phyloP scores from a whole-genome alignment of 83 land plant genomes.

The Diphasiastrum complanatum region DNA sequence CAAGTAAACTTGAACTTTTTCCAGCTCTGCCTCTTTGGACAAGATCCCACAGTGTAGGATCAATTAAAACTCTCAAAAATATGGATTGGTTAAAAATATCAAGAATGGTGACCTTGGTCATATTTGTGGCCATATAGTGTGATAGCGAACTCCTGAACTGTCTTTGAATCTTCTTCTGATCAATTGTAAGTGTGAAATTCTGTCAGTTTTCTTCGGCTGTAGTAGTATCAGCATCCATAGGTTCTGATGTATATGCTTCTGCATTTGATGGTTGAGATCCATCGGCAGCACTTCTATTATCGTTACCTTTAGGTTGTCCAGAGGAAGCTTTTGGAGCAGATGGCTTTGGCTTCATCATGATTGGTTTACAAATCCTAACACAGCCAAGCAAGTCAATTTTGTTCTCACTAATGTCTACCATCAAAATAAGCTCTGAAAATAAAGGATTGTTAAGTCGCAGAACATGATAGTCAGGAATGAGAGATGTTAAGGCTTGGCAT shows the following conservation, averaged over 20 bases:
- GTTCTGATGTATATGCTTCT: conserved; percentile 15
- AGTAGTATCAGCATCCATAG: conserved; percentile 31
- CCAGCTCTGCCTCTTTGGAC: too few species aligned
- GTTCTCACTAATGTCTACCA: neutral
- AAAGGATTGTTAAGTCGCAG: neutral
- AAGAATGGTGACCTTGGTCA: too few species aligned
- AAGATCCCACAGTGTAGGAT: too few species aligned
- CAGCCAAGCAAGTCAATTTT: neutral
- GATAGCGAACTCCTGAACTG: too few species aligned
- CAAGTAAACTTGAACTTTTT: too few species aligned
- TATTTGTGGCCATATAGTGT: too few species aligned
- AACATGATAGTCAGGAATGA: neutral
- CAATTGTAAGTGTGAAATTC: too few species aligned
- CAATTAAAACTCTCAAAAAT: too few species aligned
- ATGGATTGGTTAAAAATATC: too few species aligned
- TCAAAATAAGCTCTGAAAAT: neutral
- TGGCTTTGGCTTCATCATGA: conserved; percentile 88
- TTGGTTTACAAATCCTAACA: conserved; percentile 77
- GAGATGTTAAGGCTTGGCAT: neutral
- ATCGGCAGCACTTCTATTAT: conserved; percentile 20
- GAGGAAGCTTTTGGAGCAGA: conserved; percentile 60
- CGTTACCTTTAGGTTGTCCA: conserved; percentile 24
- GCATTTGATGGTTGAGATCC: conserved; percentile 16
- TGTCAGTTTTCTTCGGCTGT: too few species aligned
- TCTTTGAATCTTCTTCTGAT: too few species aligned